Conservation (phyloP, 2,329 filamentous ascomycete species). For the Plectosphaerella cucumerina region DNA sequence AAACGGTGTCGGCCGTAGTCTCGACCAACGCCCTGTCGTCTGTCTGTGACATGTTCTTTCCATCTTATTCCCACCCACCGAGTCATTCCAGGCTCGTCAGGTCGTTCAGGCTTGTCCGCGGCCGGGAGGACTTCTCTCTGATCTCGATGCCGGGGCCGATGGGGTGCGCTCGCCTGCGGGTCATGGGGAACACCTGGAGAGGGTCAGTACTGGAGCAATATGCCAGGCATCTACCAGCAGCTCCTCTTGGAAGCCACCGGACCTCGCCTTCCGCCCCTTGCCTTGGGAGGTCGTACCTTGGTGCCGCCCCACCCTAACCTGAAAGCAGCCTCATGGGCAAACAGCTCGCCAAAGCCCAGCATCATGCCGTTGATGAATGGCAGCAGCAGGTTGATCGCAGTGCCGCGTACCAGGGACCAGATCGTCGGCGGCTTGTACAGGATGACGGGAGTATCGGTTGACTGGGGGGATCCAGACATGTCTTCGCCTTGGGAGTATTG, state of each 20-base stretch:
- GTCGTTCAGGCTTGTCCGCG: conserved; percentile 56
- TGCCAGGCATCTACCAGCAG: not conserved
- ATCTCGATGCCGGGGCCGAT: conserved; percentile 83
- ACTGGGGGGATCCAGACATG: conserved; percentile 55
- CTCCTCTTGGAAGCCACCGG: too few species aligned
- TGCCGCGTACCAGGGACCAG: conserved; percentile 80
- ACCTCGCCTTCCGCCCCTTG: not conserved
- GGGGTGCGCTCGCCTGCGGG: conserved; percentile 58
- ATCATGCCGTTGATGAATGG: conserved; percentile 98
- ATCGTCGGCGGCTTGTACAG: conserved; percentile 86
- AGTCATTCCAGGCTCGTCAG: conserved; percentile 64
- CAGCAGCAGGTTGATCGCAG: conserved; percentile 90
- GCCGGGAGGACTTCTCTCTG: conserved; percentile 59
- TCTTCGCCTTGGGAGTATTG: conserved; percentile 69
- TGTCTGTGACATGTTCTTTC: not conserved
- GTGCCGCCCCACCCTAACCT: conserved; percentile 90
- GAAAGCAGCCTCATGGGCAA: conserved; percentile 94
- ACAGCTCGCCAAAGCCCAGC: conserved; percentile 94
- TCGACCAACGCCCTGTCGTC: too few species aligned
- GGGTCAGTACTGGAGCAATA: conserved; percentile 1
- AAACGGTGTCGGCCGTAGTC: too few species aligned
- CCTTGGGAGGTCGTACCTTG: conserved; percentile 61
- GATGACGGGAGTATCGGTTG: conserved; percentile 66
- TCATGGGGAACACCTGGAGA: conserved; percentile 50
- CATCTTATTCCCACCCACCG: conserved; percentile 3